Base-by-base conservation (phyloP, 768 basidiomycete species). In the Pisolithus sp. region DNA sequence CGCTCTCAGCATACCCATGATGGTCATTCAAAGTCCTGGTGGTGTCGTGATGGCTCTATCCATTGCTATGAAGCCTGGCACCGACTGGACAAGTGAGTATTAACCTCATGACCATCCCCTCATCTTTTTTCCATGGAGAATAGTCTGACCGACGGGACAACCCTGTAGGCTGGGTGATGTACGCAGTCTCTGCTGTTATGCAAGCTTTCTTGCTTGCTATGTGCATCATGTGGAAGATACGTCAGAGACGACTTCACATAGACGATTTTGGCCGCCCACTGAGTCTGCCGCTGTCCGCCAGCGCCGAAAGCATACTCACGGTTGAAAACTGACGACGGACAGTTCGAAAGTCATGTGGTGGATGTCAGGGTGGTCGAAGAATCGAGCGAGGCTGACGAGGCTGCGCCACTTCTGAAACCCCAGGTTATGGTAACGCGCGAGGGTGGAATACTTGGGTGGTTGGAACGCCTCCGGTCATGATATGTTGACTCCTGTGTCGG, bases 1-100 rank as follows among this genome's bases (percentile, higher is more conserved):
- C 3, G 92, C 93, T 0, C 73, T 98, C 15, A 93, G 91, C 62
- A 89, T 99, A 51, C 86, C 88, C 1, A 97, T 92, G 83, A 97
- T 99, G 95, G 71, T 81, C 45, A 89, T 99, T 15, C 95, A 98
- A 68, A 91, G 82, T 12, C 93, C 93, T 3, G 94, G 93, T 4
- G 86, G 89, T 1, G 72, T 89, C 3, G 63, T 90, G n/a, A 94
- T 97, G 85, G 86, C 90, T 6, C 55, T 85, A 4, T 89, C 84
- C 56, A 89, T 93, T 51, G 88, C 85, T 7, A 69, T 89, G 23
- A 72, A 88, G 51, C 86, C 86, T 2, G 86, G 85, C 0, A 90
- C 88, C 0, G 83, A 91, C 61, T 92, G 88, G 88, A 90, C 88
- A 4, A 89, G 86, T 89, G 59, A 46, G 79, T 62, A 4, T 37